phyloP scores from a whole-genome alignment of 2,329 filamentous ascomycete genomes.

The Orbilia ellipsospora region DNA sequence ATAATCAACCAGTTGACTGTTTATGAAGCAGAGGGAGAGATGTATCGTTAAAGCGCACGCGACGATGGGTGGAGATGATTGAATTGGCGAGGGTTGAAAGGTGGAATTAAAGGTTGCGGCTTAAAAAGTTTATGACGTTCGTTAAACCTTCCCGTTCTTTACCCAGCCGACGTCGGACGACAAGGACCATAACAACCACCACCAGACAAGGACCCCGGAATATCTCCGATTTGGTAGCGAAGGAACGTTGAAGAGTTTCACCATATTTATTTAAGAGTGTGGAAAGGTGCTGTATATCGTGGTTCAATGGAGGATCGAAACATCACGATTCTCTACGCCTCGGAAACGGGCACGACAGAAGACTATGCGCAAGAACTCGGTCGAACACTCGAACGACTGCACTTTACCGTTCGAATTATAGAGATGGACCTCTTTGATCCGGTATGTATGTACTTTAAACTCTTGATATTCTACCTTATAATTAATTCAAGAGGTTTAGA shows the following conservation, averaged over 20 bases:
- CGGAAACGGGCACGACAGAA: conserved; percentile 93
- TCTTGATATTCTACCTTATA: neutral
- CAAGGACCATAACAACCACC: conserved; percentile 19
- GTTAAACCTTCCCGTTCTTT: neutral
- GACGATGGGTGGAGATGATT: too few species aligned
- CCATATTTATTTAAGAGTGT: too few species aligned
- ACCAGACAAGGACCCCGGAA: conserved; percentile 29
- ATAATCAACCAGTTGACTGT: neutral
- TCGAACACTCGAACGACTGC: conserved; percentile 77
- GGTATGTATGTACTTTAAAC: conserved; percentile 67
- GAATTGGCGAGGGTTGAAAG: too few species aligned
- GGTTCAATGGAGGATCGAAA: conserved; percentile 68
- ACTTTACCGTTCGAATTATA: conserved; percentile 78
- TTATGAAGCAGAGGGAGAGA: too few species aligned
- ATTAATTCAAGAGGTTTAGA: conserved; percentile 58
- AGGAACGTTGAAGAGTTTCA: too few species aligned
- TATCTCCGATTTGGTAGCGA: too few species aligned
- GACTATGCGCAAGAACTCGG: conserved; percentile 89
- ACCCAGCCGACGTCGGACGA: conserved; percentile 32
- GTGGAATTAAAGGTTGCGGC: neutral
- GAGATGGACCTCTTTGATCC: conserved; percentile 81
- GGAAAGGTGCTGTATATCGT: too few species aligned
- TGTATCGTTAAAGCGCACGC: too few species aligned
- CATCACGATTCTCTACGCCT: conserved; percentile 79
- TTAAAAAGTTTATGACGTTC: conserved; percentile 20